Evolutionary conservation across 495 filamentous ascomycete species (phyloP), one percentile per base, ranked within the genome.

Genomic region (Pseudomonodictys pantanalensis): DNA sequence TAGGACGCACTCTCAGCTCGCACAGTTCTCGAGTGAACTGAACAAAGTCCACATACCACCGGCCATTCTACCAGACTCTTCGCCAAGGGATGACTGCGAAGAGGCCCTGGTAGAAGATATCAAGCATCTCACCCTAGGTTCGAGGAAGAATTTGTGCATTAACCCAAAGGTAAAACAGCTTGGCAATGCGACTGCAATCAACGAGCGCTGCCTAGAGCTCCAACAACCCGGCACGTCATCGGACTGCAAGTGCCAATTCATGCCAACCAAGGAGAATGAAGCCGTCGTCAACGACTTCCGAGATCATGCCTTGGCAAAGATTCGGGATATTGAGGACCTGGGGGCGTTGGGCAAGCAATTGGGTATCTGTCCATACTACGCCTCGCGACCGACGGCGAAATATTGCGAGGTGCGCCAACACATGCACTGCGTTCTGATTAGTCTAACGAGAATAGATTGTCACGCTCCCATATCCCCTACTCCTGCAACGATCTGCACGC

Each of bases 271-370:
- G 35, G 86, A 91, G 7, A 87, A 87, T 56, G 78, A 92, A 58
- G 77, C 79, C 23, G 71, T 86, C 12, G 82, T 87, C 4, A 80
- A 91, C 50, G 81, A 90, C 44, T 96, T 98, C 58, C 81, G 93
- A n/a, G 95, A 97, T 67, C 85, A 90, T 68, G 81, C 87, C 15
- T 71, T 97, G 46, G 92, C 95, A 4, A 89, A 81, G 0, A 78
- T 98, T 8, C 86, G 88, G 15, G 93, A 98, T 69, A 97, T 98
- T 56, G 93, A 98, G 69, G 95, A 98, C 64, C 78, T 97, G 24
- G 86, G 83, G 42, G 74, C 76, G 12, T 75, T 96, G 1, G 93
- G 93, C 4, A 90, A 85, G 65, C 79, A 86, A 38, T 74, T 96
- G 18, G 85, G 86, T 1, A 83, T 97, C 17, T 98, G 93, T 72